Conservation (phyloP, 2,329 filamentous ascomycete species). For the Alternaria arbusti region DNA sequence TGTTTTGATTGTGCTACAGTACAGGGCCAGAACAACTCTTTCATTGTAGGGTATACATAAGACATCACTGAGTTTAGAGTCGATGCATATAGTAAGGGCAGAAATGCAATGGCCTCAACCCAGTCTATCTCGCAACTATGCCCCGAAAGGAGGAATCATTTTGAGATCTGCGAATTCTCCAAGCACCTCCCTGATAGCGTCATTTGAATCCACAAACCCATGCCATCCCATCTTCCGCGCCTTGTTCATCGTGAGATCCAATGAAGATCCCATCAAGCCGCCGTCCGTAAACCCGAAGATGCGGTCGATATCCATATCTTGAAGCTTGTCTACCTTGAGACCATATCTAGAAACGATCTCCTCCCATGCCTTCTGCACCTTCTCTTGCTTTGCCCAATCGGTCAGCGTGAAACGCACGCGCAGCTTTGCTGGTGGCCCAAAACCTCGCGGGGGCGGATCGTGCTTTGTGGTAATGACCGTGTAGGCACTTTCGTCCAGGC, state of each 20-base stretch:
- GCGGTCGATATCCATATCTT: slow-evolving; percentile 51
- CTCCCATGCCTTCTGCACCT: slow-evolving; percentile 55
- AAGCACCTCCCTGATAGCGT: slow-evolving; percentile 53
- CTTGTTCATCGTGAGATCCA: slow-evolving; percentile 53
- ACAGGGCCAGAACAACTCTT: no score
- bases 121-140: background rate
- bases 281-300: slow-evolving; percentile 57
- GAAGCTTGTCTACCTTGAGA: slow-evolving; percentile 50
- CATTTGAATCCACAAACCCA: slow-evolving; percentile 55
- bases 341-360: slow-evolving; percentile 52
- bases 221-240: slow-evolving; percentile 55
- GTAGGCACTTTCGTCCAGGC: slow-evolving; percentile 15
- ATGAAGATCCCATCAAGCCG: slow-evolving; percentile 40
- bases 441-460: slow-evolving; percentile 45
- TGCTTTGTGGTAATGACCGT: slow-evolving; percentile 27
- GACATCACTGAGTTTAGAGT: no score
- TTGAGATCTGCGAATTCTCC: slow-evolving; percentile 51
- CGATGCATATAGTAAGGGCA: no score
- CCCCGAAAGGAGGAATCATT: slow-evolving; percentile 49
- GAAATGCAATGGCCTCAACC: no score
- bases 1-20: no score
- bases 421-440: slow-evolving; percentile 51
- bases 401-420: slow-evolving; percentile 52
- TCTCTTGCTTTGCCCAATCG: slow-evolving; percentile 54
- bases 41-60: no score